Conservation (phyloP, 345 rosid genomes). For the Murraya koenigii region DNA sequence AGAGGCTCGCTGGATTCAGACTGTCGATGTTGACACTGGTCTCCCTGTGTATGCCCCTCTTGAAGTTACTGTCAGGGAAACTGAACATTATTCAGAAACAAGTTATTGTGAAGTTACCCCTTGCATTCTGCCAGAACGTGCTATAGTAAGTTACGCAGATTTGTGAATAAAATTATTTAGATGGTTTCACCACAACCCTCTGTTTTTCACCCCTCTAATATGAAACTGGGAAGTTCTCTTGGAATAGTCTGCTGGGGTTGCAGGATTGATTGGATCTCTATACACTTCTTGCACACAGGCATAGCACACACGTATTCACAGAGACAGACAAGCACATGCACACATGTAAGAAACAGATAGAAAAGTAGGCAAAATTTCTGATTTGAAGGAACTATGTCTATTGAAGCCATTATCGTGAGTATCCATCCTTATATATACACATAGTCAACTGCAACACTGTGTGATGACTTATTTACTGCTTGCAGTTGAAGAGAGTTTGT, state of each 20-base stretch:
- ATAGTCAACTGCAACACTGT: not conserved
- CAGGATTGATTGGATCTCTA: not conserved
- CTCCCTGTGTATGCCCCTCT: conserved; percentile 90
- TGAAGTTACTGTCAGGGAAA: conserved; percentile 78
- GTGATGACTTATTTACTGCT: conserved; percentile 21
- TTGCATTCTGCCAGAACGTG: conserved; percentile 93
- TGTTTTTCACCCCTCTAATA: not conserved
- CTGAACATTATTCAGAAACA: conserved; percentile 84
- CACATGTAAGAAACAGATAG: not conserved
- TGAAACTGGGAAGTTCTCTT: not conserved
- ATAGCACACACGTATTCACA: not conserved
- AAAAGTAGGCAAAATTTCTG: not conserved
- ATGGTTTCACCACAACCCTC: not conserved
- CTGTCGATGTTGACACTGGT: conserved; percentile 95
- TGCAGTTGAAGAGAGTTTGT: conserved; percentile 71
- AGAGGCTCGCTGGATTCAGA: conserved; percentile 97
- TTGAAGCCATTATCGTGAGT: not conserved
- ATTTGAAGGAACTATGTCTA: not conserved
- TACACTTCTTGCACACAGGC: not conserved
- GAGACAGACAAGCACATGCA: not conserved
- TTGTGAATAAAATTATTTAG: not conserved
- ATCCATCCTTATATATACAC: not conserved
- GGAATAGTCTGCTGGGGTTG: not conserved
- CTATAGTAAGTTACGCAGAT: conserved; percentile 62
- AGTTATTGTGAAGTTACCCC: conserved; percentile 87